Evolutionary conservation across 1,284 basidiomycete genomes (phyloP).

Genomic region (Singerocomus inundabilis): DNA sequence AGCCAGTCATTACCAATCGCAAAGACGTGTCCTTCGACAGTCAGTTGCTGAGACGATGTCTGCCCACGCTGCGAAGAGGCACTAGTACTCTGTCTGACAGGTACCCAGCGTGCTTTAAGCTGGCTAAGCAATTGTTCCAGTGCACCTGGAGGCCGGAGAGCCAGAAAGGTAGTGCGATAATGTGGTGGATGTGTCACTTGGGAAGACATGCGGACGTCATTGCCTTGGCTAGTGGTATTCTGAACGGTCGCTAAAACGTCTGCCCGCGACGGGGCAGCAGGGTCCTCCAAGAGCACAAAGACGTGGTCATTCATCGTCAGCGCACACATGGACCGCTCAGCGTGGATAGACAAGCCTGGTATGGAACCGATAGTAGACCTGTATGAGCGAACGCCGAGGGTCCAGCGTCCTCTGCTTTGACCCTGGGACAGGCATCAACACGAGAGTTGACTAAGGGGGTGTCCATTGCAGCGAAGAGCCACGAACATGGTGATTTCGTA

Average conservation of each 20-base stretch:
- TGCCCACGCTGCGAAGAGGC: slow-evolving; percentile 45
- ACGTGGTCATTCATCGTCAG: slow-evolving; percentile 76
- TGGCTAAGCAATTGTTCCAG: slow-evolving; percentile 70
- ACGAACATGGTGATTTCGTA: slow-evolving; percentile 66
- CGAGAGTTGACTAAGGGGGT: slow-evolving; percentile 5
- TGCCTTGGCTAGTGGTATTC: slow-evolving; percentile 37
- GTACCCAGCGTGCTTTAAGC: slow-evolving; percentile 69
- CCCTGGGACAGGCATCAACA: slow-evolving; percentile 44
- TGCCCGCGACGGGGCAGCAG: slow-evolving; percentile 59
- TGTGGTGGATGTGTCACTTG: slow-evolving; percentile 52
- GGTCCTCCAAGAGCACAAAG: slow-evolving; percentile 74
- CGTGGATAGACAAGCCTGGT: slow-evolving; percentile 47
- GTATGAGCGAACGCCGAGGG: slow-evolving; percentile 65
- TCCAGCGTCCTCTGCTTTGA: slow-evolving; percentile 58
- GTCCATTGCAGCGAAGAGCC: slow-evolving; percentile 10
- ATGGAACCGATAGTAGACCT: slow-evolving; percentile 61
- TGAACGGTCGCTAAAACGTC: slow-evolving; percentile 48
- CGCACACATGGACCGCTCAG: slow-evolving; percentile 67
- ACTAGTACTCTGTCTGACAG: slow-evolving; percentile 57
- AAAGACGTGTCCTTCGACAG: slow-evolving; percentile 67
- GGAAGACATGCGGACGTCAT: slow-evolving; percentile 36
- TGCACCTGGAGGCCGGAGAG: slow-evolving; percentile 65
- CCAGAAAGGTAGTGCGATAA: slow-evolving; percentile 71
- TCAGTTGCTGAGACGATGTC: slow-evolving; percentile 57
- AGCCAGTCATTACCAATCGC: slow-evolving; percentile 76